Base-by-base conservation (phyloP, 192 early-diverging fungal genomes). In the Backusella macrospora region DNA sequence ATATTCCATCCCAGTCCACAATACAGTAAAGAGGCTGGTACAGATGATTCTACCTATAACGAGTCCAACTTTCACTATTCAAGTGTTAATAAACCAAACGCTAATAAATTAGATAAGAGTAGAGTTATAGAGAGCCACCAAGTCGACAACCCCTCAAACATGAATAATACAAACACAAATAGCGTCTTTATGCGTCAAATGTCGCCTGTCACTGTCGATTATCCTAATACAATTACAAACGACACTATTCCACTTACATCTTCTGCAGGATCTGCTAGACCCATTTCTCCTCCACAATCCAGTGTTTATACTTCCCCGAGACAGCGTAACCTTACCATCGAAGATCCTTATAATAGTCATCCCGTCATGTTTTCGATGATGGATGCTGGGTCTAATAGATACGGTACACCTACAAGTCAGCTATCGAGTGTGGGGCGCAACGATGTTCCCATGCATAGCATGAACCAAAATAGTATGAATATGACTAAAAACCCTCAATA, bases 191-290 rank as follows among this genome's bases (percentile, higher is more conserved):
- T 71, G 70, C 49, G 49, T 40, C 38, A 68, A 18, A 76, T 70
- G 74, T 69, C 62, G 16, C 74, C 67, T 1, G 46, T 55, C 7
- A 39, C 48, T 12, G 73, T 74, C 9, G 74, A 76, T 42, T 65
- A 70, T 42, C 62, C 74, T 6, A 13, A 59, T 9, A 23, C 62
- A 37, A 9, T 75, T 23, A 44, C 52, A 21, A 70, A 70, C 9
- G 74, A 76, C n/a, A 76, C 67, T 21, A 44, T 67, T 9, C 62
- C 68, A 14, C 62, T 70, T 59, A 70, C 74, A 15, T 63, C 59
- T 15, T 39, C 67, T 12, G 68, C 62, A 21, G 63, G 34, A 34
- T 26, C 52, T 13, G 62, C 26, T 63, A 62, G 49, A 43, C 52
- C 68, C 18, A 18, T 65, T 63, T 70, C 62, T 49, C 68, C 52